Percentiles rank a stretch among this genome's conserved stretches.
Conservation (phyloP, 306 rosid species). For the Ormosia emarginata region DNA sequence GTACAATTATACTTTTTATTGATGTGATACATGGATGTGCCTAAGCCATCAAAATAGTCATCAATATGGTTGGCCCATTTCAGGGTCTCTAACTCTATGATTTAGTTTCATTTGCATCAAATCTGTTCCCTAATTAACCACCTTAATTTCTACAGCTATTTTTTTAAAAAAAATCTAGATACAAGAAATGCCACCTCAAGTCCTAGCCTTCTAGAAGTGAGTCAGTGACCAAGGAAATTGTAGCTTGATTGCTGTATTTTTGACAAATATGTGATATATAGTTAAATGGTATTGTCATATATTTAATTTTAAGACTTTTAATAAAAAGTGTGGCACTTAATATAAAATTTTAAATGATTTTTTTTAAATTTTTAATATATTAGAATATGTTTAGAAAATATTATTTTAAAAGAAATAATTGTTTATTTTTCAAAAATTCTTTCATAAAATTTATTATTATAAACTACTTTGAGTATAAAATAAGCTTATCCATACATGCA, state of each 20-base stretch:
- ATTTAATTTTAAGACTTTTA: too few relatives aligned
- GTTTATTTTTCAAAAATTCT: too few relatives aligned
- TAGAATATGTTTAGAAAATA: too few relatives aligned
- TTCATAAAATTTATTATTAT: too few relatives aligned
- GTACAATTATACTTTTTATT: slow-evolving; percentile 33
- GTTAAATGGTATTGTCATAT: too few relatives aligned
- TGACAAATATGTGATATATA: not conserved
- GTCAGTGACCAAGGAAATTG: not conserved
- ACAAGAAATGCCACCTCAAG: not conserved
- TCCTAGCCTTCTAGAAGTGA: not conserved
- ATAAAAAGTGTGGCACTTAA: too few relatives aligned
- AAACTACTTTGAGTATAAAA: too few relatives aligned
- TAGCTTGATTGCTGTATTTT: not conserved
- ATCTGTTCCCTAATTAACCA: not conserved
- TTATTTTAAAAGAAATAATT: too few relatives aligned
- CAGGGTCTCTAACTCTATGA: not conserved
- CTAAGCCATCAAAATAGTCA: slow-evolving; percentile 6
- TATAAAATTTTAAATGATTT: too few relatives aligned
- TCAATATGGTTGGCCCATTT: slow-evolving; percentile 7
- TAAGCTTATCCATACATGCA: too few relatives aligned
- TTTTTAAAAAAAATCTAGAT: not conserved
- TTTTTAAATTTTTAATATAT: too few relatives aligned
- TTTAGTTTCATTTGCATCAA: not conserved
- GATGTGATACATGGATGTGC: slow-evolving; percentile 42
- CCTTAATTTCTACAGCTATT: not conserved